Conservation (phyloP, 345 rosid species). For the Draba incana region DNA sequence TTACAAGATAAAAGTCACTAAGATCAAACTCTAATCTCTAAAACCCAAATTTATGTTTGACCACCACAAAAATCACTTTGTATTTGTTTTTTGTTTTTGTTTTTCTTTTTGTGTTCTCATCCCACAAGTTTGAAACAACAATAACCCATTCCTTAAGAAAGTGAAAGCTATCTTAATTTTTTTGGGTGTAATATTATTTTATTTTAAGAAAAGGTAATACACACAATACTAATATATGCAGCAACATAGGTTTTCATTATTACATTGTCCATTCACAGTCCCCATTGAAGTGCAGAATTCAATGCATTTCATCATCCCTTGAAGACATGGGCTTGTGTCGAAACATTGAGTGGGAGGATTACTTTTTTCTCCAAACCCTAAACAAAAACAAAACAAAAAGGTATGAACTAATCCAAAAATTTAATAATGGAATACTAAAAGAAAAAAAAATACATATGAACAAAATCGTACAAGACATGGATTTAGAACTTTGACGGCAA, state of each 20-base stretch:
- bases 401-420: background rate
- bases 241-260: slow-evolving; percentile 6
- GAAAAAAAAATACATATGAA: background rate
- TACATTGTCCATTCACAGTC: slow-evolving; percentile 30
- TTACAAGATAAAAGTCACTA: too few relatives aligned
- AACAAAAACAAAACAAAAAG: background rate
- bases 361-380: background rate
- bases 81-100: too few relatives aligned
- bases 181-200: background rate
- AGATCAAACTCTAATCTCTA: too few relatives aligned
- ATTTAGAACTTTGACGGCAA: background rate
- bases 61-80: too few relatives aligned
- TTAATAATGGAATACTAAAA: background rate
- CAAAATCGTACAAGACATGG: background rate
- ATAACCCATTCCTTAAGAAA: background rate
- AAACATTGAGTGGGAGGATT: slow-evolving; percentile 4
- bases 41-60: too few relatives aligned
- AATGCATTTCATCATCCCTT: slow-evolving; percentile 20
- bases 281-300: slow-evolving; percentile 19
- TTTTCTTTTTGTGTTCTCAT: too few relatives aligned
- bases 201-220: background rate
- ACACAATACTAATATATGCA: slow-evolving; percentile 1
- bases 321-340: slow-evolving; percentile 16
- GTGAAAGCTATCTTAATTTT: background rate
- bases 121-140: background rate